phyloP scores from a whole-genome alignment of 306 rosid species.

The Canavalia ensiformis region DNA sequence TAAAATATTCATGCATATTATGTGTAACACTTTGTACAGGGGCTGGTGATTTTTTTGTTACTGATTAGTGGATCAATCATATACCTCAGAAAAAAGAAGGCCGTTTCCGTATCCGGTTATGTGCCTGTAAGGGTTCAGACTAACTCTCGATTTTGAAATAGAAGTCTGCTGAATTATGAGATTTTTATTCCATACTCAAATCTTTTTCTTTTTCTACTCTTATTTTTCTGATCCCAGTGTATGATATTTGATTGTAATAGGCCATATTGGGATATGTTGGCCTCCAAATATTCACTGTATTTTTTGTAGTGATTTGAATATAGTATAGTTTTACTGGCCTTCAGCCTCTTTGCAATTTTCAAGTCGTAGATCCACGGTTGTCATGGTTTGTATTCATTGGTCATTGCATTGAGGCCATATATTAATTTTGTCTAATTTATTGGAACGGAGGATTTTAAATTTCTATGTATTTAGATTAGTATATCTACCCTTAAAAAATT shows the following conservation, averaged over 20 bases:
- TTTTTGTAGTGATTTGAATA: slow-evolving; percentile 40
- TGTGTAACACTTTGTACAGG: slow-evolving; percentile 60
- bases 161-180: slow-evolving; percentile 19
- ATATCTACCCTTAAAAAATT: no score
- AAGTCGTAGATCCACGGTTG: background rate
- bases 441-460: background rate
- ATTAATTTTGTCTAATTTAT: background rate
- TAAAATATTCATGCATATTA: slow-evolving; percentile 24
- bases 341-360: background rate
- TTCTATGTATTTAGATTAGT: background rate
- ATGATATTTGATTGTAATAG: slow-evolving; percentile 42
- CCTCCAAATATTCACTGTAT: slow-evolving; percentile 31
- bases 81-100: slow-evolving; percentile 67
- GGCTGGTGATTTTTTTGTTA: slow-evolving; percentile 63
- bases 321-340: slow-evolving; percentile 27
- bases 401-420: background rate
- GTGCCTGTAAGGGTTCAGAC: slow-evolving; percentile 65
- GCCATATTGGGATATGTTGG: slow-evolving; percentile 17
- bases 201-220: background rate
- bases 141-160: slow-evolving; percentile 66
- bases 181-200: slow-evolving; percentile 30
- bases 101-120: slow-evolving; percentile 60
- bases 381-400: background rate
- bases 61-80: slow-evolving; percentile 69
- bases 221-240: slow-evolving; percentile 18